Evolutionary conservation across 2,329 filamentous ascomycete species (phyloP).

Genomic region (Byssoonygena ceratinophila): DNA sequence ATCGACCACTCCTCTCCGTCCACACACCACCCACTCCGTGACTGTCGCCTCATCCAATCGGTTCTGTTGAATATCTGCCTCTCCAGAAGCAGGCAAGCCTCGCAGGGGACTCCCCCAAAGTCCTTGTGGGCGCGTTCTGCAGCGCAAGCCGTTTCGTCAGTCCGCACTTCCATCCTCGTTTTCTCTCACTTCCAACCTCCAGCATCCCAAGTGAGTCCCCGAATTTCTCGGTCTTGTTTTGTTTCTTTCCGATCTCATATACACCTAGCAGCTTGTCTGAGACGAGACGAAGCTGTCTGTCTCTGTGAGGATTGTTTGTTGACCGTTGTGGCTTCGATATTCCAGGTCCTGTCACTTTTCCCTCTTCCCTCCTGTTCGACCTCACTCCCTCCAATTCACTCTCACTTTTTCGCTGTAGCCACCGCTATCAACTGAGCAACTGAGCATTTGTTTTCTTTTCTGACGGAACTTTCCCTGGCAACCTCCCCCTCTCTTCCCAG

Average conservation of each 20-base stretch:
- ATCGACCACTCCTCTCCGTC: neutral
- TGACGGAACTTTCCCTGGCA: slow-evolving; percentile 7
- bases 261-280: neutral
- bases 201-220: neutral
- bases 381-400: neutral
- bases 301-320: slow-evolving; percentile 1
- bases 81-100: slow-evolving; percentile 13
- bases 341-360: neutral
- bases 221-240: neutral
- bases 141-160: neutral
- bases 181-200: neutral
- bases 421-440: neutral
- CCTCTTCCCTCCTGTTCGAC: neutral
- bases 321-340: slow-evolving; percentile 1
- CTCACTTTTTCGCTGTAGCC: slow-evolving; percentile 5
- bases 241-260: neutral
- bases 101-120: slow-evolving; percentile 11
- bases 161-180: slow-evolving; percentile 6
- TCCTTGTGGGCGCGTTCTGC: slow-evolving; percentile 17
- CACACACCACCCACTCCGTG: neutral
- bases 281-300: neutral
- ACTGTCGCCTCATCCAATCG: slow-evolving; percentile 4
- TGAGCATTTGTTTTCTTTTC: neutral
- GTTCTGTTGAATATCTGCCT: slow-evolving; percentile 2
- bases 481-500: neutral